phyloP scores from a whole-genome alignment of 345 rosid genomes.

The Syzygium grande region DNA sequence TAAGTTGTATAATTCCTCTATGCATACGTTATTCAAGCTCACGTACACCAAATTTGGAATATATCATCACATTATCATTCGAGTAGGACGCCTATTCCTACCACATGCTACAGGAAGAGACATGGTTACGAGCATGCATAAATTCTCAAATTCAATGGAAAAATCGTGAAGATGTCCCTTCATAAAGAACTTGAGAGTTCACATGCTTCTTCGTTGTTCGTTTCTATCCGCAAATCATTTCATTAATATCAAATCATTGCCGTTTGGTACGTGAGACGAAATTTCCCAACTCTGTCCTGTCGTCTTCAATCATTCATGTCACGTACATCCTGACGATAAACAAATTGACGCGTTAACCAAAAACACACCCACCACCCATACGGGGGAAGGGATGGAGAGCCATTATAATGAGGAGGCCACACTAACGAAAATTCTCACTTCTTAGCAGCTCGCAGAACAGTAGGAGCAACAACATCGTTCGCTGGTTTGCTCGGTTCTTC shows the following conservation, averaged over 20 bases:
- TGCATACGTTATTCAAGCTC: not conserved
- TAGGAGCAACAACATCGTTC: not conserved
- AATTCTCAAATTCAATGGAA: not conserved
- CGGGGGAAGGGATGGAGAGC: not conserved
- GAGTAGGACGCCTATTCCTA: not conserved
- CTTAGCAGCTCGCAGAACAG: not conserved
- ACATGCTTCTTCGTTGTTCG: not conserved
- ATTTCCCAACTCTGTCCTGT: not conserved
- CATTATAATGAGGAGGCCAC: not conserved
- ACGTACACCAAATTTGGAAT: not conserved
- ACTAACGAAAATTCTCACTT: not conserved
- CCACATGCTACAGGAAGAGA: not conserved
- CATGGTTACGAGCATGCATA: not conserved
- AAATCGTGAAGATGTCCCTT: not conserved
- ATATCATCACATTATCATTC: not conserved
- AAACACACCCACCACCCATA: not conserved
- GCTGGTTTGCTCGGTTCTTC: not conserved
- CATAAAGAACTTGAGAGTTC: not conserved
- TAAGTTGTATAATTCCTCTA: not conserved
- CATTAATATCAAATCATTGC: not conserved
- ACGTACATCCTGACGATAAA: not conserved
- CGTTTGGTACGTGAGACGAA: not conserved
- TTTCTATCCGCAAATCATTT: not conserved
- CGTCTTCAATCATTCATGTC: not conserved
- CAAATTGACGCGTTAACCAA: not conserved